Base-by-base conservation (phyloP, 495 filamentous ascomycete genomes). In the Haplographium delicatum region DNA sequence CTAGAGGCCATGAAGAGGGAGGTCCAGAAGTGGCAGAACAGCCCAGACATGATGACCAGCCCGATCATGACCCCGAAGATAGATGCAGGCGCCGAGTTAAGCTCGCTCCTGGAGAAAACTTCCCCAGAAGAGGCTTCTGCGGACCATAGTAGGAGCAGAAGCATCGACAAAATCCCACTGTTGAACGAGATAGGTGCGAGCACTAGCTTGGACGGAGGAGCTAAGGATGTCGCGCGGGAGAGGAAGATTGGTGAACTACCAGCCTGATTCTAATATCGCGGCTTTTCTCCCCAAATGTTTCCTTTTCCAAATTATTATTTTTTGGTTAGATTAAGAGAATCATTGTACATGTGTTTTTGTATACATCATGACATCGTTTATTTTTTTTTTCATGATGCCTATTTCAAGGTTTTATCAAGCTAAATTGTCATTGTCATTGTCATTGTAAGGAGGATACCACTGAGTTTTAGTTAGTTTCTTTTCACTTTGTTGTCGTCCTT, bases 1-100 rank as follows among this genome's bases (percentile, higher is more conserved):
- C 73, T 98, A 18, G 94, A 97, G 65, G 78, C 84, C 26, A 76
- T 98, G 67, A 90, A 85, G 71, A 79, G 78, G 49, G 93, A 98
- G 65, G 89, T 96, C 25, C 83, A 82, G 7, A 90, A 88, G 62
- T 95, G 89, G 91, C 89, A 96, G 65, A 68, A 65, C 45, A 73
- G 63, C 26, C 70, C 78, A 2, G 78, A 80, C 1, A 52, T 64
- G 45, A 54, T 69, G 47, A 62, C 62, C 6, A 72, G 63, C 18
- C 70, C 73, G 1, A 18, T 63, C 11, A 61, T 73, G 56, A 64
- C 66, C 23, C 69, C 74, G 1, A 68, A 49, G 23, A 22, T 38
- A 15, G 60, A 63, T 40, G 56, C 22, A 2, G 45, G 45, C 11
- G 31, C 11, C 7, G 61, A 60, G 35, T 46, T 62, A 18, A 48